Conservation (phyloP, 208 protist genomes). For the Polymyxa betae region DNA sequence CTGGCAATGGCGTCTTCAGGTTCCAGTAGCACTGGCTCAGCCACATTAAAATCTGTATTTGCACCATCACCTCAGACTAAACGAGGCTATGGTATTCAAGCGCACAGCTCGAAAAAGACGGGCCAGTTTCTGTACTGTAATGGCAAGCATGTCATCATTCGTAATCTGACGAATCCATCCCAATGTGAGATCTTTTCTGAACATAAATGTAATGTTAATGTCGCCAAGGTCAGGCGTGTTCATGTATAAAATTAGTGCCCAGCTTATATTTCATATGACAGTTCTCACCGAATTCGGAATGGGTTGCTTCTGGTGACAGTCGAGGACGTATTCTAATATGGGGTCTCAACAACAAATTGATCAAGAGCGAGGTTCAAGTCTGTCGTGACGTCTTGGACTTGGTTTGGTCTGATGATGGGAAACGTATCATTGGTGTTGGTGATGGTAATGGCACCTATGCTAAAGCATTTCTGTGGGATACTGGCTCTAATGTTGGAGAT, state of each 20-base stretch:
- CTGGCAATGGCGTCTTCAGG: not conserved
- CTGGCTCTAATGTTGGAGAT: slow-evolving; percentile 72
- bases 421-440: slow-evolving; percentile 77
- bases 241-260: not conserved
- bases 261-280: not conserved
- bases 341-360: slow-evolving; percentile 16
- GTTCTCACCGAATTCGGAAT: slow-evolving; percentile 52
- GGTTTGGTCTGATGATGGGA: slow-evolving; percentile 74
- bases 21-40: no score
- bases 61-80: not conserved
- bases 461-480: slow-evolving; percentile 73
- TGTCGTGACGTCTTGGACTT: slow-evolving; percentile 68
- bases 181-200: slow-evolving; percentile 36
- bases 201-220: slow-evolving; percentile 16
- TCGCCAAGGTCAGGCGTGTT: not conserved
- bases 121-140: slow-evolving; percentile 46
- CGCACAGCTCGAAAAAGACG: not conserved
- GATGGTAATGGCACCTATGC: slow-evolving; percentile 74
- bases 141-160: slow-evolving; percentile 35
- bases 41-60: not conserved
- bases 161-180: not conserved
- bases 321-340: not conserved
- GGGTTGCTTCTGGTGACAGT: slow-evolving; percentile 46
- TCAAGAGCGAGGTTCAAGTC: slow-evolving; percentile 38
- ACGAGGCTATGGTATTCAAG: slow-evolving; percentile 11